Conservation (phyloP, 1,139 yeast species). For the Geotrichum aggregatum region DNA sequence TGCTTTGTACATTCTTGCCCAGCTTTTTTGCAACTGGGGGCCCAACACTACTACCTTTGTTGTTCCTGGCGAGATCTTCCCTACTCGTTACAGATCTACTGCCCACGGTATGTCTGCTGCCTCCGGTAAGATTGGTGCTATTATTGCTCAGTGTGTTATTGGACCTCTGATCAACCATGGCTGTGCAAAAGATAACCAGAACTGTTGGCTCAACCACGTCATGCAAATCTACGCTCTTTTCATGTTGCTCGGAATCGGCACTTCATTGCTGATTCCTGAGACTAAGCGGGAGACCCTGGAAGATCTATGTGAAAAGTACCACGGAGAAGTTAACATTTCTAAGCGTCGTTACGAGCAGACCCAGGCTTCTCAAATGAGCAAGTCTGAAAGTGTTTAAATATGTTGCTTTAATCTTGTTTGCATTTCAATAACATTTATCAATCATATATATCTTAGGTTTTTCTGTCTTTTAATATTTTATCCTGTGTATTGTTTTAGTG, state of each 20-base stretch:
- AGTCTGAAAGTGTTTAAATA: not conserved
- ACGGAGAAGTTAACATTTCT: slow-evolving; percentile 63
- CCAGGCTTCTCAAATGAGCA: not conserved
- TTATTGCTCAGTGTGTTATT: slow-evolving; percentile 59
- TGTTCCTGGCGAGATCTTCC: slow-evolving; percentile 95
- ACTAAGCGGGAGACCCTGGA: slow-evolving; percentile 86
- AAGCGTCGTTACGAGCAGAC: slow-evolving; percentile 27
- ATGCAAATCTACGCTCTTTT: slow-evolving; percentile 89
- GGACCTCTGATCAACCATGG: slow-evolving; percentile 79
- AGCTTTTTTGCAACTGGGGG: slow-evolving; percentile 67
- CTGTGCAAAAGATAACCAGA: slow-evolving; percentile 54
- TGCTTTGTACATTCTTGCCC: slow-evolving; percentile 58
- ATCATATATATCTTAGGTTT: no score
- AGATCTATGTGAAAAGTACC: slow-evolving; percentile 70
- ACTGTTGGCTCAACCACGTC: slow-evolving; percentile 84
- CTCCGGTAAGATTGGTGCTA: slow-evolving; percentile 92
- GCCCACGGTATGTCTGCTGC: slow-evolving; percentile 99
- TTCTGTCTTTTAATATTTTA: no score
- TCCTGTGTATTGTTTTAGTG: no score
- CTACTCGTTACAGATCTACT: slow-evolving; percentile 95
- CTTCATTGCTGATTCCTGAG: slow-evolving; percentile 73
- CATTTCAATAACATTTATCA: no score
- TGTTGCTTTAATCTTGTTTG: no score
- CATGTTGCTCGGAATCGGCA: slow-evolving; percentile 72
- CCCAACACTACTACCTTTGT: slow-evolving; percentile 95